Percentiles rank a stretch among this genome's conserved stretches.
Evolutionary conservation across 2,329 filamentous ascomycete genomes (phyloP).

Genomic region (Ascochyta rabiei): DNA sequence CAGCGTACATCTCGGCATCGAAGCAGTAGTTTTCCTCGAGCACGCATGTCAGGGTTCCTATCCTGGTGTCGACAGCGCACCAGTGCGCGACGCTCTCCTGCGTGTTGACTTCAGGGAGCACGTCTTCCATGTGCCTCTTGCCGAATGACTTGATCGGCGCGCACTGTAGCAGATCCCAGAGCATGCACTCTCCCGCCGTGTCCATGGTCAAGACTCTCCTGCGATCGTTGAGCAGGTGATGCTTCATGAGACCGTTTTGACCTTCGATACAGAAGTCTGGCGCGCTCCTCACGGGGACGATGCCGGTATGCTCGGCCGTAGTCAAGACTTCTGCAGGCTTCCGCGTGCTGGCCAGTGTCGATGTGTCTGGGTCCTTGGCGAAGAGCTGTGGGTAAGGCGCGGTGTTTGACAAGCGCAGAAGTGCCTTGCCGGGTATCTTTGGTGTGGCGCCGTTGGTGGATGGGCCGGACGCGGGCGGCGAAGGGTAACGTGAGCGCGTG

Average conservation of each 20-base stretch:
- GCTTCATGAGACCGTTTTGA: slow-evolving; percentile 93
- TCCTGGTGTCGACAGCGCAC: slow-evolving; percentile 94
- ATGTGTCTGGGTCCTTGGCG: slow-evolving; percentile 61
- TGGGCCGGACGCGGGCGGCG: slow-evolving; percentile 43
- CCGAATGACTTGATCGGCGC: slow-evolving; percentile 89
- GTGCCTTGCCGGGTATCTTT: slow-evolving; percentile 76
- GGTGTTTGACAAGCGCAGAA: slow-evolving; percentile 84
- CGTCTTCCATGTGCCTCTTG: slow-evolving; percentile 91
- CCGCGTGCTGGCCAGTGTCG: slow-evolving; percentile 58
- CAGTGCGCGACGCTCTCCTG: slow-evolving; percentile 89
- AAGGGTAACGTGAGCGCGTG: slow-evolving; percentile 49
- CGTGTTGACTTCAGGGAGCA: slow-evolving; percentile 85
- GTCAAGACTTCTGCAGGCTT: slow-evolving; percentile 64
- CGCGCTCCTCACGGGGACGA: slow-evolving; percentile 49
- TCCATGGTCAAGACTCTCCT: slow-evolving; percentile 89
- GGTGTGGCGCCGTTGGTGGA: slow-evolving; percentile 48
- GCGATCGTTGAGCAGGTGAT: slow-evolving; percentile 88
- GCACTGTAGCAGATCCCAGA: slow-evolving; percentile 96
- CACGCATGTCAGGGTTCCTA: slow-evolving; percentile 87
- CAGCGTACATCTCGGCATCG: slow-evolving; percentile 95
- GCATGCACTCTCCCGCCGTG: slow-evolving; percentile 89
- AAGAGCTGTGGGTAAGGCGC: slow-evolving; percentile 71
- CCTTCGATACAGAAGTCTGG: slow-evolving; percentile 76
- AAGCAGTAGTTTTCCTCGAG: slow-evolving; percentile 96
- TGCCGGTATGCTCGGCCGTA: slow-evolving; percentile 41